A percentile compares a stretch with the other conserved stretches of the same genome.
Evolutionary conservation across 1,139 yeast genomes (phyloP).

Genomic region (Yarrowia galli): DNA sequence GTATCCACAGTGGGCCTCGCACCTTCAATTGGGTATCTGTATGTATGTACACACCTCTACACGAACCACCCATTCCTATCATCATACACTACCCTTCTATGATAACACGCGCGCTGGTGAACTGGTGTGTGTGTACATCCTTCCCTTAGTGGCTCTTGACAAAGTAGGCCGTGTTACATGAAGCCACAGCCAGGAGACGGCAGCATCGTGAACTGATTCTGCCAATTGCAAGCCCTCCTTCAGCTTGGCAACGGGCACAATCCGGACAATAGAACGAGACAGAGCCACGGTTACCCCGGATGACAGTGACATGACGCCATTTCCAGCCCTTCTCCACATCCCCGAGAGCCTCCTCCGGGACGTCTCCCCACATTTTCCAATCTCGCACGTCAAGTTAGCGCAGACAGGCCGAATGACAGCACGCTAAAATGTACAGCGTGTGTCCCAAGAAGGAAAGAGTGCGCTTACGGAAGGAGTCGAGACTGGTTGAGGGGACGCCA

Average conservation of each 20-base stretch:
- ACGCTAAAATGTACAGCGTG: conserved; percentile 19
- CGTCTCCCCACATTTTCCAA: conserved; percentile 7
- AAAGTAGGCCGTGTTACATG: conserved; percentile 2
- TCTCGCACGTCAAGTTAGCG: conserved; percentile 7
- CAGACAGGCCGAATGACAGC: conserved; percentile 2
- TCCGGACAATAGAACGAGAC: neutral
- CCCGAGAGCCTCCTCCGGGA: neutral
- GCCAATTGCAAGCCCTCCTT: too few relatives aligned
- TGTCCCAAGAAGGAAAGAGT: conserved; percentile 8
- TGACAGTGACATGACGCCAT: neutral
- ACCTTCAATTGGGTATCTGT: too few relatives aligned
- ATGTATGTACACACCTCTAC: too few relatives aligned
- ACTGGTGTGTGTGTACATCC: too few relatives aligned
- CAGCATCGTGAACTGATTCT: too few relatives aligned
- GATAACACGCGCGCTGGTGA: neutral
- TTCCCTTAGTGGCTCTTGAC: neutral
- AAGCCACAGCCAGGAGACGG: too few relatives aligned
- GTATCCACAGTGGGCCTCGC: too few relatives aligned
- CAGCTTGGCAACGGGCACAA: conserved; percentile 18
- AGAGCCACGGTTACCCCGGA: too few relatives aligned
- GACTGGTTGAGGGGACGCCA: too few relatives aligned
- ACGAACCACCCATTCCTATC: too few relatives aligned
- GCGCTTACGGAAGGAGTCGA: neutral
- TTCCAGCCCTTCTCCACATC: neutral
- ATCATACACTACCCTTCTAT: neutral